A percentile compares a stretch with the other conserved stretches of the same genome.
These are phyloP conservation scores for Sporisorium reilianum DNA, from an alignment of 1,284 basidiomycete genomes.

Conservation along the genomic window DNA sequence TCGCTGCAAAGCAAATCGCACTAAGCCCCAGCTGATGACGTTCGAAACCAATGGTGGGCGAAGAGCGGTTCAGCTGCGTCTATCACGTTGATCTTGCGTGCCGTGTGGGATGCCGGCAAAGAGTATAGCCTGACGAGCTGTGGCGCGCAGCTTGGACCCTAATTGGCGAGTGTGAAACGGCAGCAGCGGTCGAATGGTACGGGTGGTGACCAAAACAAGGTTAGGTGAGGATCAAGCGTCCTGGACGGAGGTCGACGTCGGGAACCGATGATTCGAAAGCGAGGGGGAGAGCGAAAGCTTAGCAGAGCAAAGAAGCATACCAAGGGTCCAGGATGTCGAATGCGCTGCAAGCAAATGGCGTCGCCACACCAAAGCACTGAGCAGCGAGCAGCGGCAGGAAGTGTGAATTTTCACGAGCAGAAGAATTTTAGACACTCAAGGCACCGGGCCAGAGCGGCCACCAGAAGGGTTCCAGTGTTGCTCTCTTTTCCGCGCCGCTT, in stretches of 20 bases:
- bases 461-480: conserved; percentile 5
- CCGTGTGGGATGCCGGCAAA: not conserved
- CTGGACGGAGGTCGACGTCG: too few species aligned
- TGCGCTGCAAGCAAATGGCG: conserved; percentile 7
- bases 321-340: conserved; percentile 20
- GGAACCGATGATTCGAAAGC: conserved; percentile 2
- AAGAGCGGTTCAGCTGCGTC: not conserved
- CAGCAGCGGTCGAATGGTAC: not conserved
- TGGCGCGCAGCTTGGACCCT: too few species aligned
- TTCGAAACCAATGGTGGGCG: not conserved
- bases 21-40: conserved; percentile 1
- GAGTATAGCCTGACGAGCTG: conserved; percentile 1
- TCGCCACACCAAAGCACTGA: conserved; percentile 1
- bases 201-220: conserved; percentile 7
- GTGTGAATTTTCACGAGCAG: conserved; percentile 9
- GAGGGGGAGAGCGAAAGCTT: too few species aligned
- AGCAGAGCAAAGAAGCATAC: not conserved
- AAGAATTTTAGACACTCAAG: not conserved
- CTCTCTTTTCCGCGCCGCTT: not conserved
- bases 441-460: not conserved
- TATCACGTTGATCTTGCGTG: not conserved
- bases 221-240: not conserved
- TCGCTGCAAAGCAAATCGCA: conserved; percentile 3
- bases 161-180: conserved; percentile 5
- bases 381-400: not conserved